Base-by-base conservation (phyloP, 78 protist genomes). In the Tieghemostelium lacteum region DNA sequence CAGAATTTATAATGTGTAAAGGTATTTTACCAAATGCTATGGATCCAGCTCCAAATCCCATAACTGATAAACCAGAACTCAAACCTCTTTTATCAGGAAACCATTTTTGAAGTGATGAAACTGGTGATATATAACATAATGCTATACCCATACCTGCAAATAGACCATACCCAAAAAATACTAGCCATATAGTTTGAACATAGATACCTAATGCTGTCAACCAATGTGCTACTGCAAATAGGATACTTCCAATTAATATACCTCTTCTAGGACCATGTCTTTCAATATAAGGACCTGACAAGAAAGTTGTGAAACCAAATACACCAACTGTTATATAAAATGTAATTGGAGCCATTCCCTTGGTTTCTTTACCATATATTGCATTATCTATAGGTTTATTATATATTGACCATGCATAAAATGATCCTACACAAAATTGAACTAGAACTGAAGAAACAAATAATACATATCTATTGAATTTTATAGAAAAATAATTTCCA, bases 71-170 rank as follows among this genome's bases (percentile, higher is more conserved):
- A 37, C 96, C 96, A 19, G 93, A 26, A 17, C 76, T 85, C 7
- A 94, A 24, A 2, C 96, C 96, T 54, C 58, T 37, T 29, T 65
- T n/a, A 62, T 71, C 85, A 16, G 95, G 92, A 54, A 94, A 94
- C 96, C 96, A 94, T 72, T 94, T 94, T 31, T 74, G 71, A 31
- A 94, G 57, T 17, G 96, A 19, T 6, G 94, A 83, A 22, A 94
- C 95, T 39, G 96, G 96, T 64, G 85, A 37, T 12, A 94, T 8
- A 60, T 94, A 94, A 14, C 77, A 40, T 14, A 73, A 34, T 78
- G 95, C 89, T 1, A 89, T 20, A 3, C 95, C 95, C n/a, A 86
- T n/a, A 1, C 95, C 95, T 12, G 78, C 14, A 71, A 85, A 39
- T 8, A 93, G 1, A 26, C 95, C 95, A 92, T 73, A 93, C 6